These are phyloP conservation scores for Conringia planisiliqua DNA, from an alignment of 345 rosid species.

Conservation along the genomic window DNA sequence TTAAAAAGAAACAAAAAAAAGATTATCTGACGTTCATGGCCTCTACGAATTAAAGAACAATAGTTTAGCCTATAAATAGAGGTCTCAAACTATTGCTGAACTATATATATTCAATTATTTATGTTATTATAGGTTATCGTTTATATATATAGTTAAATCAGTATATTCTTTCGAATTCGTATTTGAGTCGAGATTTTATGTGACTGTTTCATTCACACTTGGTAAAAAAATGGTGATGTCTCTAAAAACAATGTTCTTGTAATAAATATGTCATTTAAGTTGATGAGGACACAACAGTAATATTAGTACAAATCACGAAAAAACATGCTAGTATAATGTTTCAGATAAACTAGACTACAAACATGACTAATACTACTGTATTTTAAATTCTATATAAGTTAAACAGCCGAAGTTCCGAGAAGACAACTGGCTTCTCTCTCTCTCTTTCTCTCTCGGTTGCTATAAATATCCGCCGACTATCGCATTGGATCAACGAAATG, in stretches of 20 bases:
- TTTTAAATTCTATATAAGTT: not conserved
- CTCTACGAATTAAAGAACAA: not conserved
- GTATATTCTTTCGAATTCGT: not conserved
- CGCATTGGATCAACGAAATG: not conserved
- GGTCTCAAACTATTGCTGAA: not conserved
- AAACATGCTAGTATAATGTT: not conserved
- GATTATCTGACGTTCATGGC: not conserved
- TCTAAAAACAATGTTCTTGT: not conserved
- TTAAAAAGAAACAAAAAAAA: not conserved
- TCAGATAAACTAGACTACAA: not conserved
- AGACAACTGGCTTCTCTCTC: not conserved
- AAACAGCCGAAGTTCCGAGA: slow-evolving; percentile 5
- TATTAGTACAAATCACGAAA: not conserved
- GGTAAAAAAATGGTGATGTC: not conserved
- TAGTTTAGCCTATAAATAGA: not conserved
- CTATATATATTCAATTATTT: not conserved
- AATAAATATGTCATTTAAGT: not conserved
- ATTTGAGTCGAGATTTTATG: not conserved
- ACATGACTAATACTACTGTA: not conserved
- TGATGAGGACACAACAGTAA: not conserved
- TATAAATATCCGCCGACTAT: slow-evolving; percentile 13
- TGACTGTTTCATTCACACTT: not conserved
- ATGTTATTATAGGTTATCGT: too few species aligned
- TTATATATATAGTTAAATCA: too few species aligned
- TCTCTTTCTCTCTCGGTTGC: slow-evolving; percentile 11